These are phyloP conservation scores for Cytospora chrysosperma DNA, from an alignment of 2,329 filamentous ascomycete species.

Conservation along the genomic window DNA sequence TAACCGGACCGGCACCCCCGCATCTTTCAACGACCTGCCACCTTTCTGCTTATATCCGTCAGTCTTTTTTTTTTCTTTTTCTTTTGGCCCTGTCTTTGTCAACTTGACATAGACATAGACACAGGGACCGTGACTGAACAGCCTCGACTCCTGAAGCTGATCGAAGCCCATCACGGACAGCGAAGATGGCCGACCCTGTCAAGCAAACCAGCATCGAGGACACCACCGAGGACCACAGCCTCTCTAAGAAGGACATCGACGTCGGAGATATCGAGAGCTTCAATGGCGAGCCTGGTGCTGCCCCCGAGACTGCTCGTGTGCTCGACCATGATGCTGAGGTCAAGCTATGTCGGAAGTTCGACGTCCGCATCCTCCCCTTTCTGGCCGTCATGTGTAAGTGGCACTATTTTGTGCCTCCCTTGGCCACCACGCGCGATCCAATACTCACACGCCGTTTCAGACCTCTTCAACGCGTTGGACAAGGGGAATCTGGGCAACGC, in stretches of 20 bases:
- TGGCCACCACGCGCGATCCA: not conserved
- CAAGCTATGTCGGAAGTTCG: constrained; percentile 46
- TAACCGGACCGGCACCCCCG: not conserved
- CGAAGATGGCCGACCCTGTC: constrained; percentile 12
- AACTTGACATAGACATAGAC: not conserved
- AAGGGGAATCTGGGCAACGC: constrained; percentile 57
- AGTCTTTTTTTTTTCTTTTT: too few species aligned
- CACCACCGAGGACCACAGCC: not conserved
- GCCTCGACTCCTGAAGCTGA: not conserved
- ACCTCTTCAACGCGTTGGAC: constrained; percentile 48
- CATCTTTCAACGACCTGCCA: not conserved
- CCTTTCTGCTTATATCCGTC: not conserved
- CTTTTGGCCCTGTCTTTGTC: not conserved
- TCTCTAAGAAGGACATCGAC: constrained; percentile 12
- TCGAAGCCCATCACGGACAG: not conserved
- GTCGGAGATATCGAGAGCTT: constrained; percentile 29
- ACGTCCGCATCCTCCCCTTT: constrained; percentile 43
- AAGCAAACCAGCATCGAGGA: constrained; percentile 16
- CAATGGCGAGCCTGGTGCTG: constrained; percentile 27
- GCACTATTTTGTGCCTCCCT: not conserved
- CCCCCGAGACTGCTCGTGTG: constrained; percentile 31
- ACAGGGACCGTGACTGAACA: not conserved
- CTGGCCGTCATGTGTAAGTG: constrained; percentile 43
- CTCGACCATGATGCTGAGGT: constrained; percentile 42
- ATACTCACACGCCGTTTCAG: constrained; percentile 26